Conservation (phyloP, 73 alveolate species). For the Paramecium pentaurelia region DNA sequence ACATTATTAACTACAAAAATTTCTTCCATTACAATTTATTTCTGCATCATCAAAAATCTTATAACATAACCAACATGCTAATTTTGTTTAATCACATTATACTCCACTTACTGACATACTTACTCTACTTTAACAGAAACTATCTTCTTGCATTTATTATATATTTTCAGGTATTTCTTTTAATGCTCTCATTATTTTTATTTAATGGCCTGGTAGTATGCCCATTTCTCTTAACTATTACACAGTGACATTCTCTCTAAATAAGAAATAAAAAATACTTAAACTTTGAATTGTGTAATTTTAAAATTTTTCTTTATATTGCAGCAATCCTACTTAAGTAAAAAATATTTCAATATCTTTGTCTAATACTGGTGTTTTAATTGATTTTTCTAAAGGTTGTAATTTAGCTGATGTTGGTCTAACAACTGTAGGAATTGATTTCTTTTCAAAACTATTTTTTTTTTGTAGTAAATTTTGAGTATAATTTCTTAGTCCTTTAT, state of each 20-base stretch:
- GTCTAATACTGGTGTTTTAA: background rate
- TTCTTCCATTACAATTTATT: background rate
- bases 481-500: background rate
- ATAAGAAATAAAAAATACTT: background rate
- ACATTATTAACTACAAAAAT: conserved; percentile 33
- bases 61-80: conserved; percentile 48
- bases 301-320: background rate
- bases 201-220: conserved; percentile 43
- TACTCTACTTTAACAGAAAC: background rate
- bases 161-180: conserved; percentile 10
- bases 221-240: conserved; percentile 46
- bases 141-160: background rate
- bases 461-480: background rate
- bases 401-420: conserved; percentile 20
- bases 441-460: background rate
- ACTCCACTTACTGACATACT: conserved; percentile 28
- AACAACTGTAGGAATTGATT: background rate
- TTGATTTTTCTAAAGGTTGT: background rate
- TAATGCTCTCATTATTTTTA: background rate
- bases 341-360: background rate
- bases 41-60: background rate
- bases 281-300: background rate
- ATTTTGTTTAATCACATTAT: background rate
- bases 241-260: conserved; percentile 40
- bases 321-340: background rate